A percentile compares a stretch with the other conserved stretches of the same genome.
Evolutionary conservation across 1,284 basidiomycete species (phyloP).

Genomic region (Ganoderma boninense): DNA sequence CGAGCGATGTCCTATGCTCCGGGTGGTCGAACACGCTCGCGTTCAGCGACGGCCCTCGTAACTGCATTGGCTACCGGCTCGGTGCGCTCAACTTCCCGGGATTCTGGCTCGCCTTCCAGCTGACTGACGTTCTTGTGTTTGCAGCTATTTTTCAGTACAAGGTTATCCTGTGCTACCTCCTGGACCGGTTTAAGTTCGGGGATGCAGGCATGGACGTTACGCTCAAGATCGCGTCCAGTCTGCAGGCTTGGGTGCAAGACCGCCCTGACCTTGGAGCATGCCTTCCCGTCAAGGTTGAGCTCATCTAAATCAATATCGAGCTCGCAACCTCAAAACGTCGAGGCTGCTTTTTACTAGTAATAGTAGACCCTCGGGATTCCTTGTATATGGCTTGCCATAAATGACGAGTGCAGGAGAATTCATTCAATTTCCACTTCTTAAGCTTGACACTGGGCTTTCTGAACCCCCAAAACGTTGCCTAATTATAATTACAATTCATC

Average conservation of each 20-base stretch:
- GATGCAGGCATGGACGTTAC: slow-evolving; percentile 18
- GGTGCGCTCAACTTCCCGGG: slow-evolving; percentile 15
- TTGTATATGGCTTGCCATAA: no score
- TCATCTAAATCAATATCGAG: neutral
- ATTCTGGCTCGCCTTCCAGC: no score
- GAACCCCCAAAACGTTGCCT: no score
- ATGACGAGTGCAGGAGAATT: no score
- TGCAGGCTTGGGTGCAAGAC: slow-evolving; percentile 24
- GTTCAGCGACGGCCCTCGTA: slow-evolving; percentile 32
- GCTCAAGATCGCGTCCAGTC: slow-evolving; percentile 25
- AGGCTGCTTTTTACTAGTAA: no score
- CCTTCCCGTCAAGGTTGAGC: slow-evolving; percentile 13
- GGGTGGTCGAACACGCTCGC: slow-evolving; percentile 28
- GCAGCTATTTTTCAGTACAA: slow-evolving; percentile 22
- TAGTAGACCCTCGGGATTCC: no score
- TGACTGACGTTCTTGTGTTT: no score
- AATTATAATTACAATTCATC: no score
- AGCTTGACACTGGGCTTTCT: no score
- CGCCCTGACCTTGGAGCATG: slow-evolving; percentile 12
- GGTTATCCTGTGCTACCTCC: slow-evolving; percentile 17
- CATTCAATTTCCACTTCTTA: no score
- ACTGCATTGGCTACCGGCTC: slow-evolving; percentile 26
- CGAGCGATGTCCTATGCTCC: slow-evolving; percentile 13
- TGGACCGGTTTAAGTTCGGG: slow-evolving; percentile 21
- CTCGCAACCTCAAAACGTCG: no score